A percentile compares a stretch with the other conserved stretches of the same genome.
These are phyloP conservation scores for Pythium coloratum DNA, from an alignment of 352 stramenopile genomes.

Conservation along the genomic window DNA sequence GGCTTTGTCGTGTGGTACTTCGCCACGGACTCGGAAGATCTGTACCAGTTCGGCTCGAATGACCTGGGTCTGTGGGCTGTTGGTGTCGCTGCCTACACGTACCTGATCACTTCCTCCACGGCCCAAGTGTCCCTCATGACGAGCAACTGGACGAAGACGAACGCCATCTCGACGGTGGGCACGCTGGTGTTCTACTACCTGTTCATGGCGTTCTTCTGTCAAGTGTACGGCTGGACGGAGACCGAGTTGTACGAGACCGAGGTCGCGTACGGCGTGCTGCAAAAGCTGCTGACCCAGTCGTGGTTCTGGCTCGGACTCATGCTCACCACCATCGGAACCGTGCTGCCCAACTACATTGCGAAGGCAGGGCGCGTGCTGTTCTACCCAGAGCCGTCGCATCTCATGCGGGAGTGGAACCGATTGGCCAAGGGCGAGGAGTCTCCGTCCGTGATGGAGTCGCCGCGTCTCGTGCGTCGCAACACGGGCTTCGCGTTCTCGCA, in stretches of 20 bases:
- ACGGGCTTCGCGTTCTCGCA: conserved; percentile 89
- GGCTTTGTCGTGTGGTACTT: conserved; percentile 88
- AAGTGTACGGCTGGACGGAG: conserved; percentile 73
- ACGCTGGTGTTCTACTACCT: conserved; percentile 87
- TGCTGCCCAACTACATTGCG: conserved; percentile 86
- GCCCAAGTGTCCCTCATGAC: conserved; percentile 86
- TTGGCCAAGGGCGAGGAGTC: conserved; percentile 77
- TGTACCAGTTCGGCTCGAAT: conserved; percentile 61
- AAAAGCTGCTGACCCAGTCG: conserved; percentile 55
- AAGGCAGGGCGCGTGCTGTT: conserved; percentile 86
- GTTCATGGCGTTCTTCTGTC: conserved; percentile 85
- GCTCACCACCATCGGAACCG: conserved; percentile 48
- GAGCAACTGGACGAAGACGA: conserved; percentile 85
- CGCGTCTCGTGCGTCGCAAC: conserved; percentile 78
- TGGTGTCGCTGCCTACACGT: conserved; percentile 83
- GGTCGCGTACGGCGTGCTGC: conserved; percentile 61
- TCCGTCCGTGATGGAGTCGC: conserved; percentile 54
- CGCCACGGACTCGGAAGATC: conserved; percentile 38
- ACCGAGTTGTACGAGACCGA: conserved; percentile 82
- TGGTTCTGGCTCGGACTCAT: conserved; percentile 88
- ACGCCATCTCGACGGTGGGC: conserved; percentile 70
- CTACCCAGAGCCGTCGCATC: conserved; percentile 85
- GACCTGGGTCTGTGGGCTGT: conserved; percentile 80
- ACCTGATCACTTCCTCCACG: conserved; percentile 85
- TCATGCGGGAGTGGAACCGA: conserved; percentile 91